These are phyloP conservation scores for Suhomyces xylopsoci DNA, from an alignment of 805 yeast genomes.

Conservation along the genomic window DNA sequence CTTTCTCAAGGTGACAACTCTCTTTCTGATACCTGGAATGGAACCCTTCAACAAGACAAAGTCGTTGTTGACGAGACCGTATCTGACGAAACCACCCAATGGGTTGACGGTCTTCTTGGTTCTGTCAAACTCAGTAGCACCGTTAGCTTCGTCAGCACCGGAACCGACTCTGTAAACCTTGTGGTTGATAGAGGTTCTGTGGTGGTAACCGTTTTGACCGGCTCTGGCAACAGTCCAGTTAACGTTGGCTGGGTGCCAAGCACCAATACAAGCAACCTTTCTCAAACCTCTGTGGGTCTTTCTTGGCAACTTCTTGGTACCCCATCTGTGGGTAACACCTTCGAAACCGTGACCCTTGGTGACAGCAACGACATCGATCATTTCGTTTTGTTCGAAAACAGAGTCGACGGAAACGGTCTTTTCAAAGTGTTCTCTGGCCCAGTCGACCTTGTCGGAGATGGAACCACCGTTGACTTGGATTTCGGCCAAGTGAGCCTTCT, in stretches of 20 bases:
- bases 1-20: conserved; percentile 98
- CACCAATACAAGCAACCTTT: conserved; percentile 99
- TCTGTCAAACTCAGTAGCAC: conserved; percentile 97
- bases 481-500: conserved; percentile 99
- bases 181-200: conserved; percentile 99
- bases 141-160: conserved; percentile 91
- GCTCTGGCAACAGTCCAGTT: conserved; percentile 99
- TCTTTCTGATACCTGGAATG: conserved; percentile 99
- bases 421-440: conserved; percentile 99
- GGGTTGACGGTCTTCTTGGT: conserved; percentile 99
- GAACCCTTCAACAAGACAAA: conserved; percentile 97
- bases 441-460: conserved; percentile 92
- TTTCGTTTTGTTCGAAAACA: conserved; percentile 98
- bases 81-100: conserved; percentile 99
- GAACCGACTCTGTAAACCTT: conserved; percentile 99
- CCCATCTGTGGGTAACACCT: conserved; percentile 99
- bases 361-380: conserved; percentile 97
- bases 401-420: conserved; percentile 94
- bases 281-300: conserved; percentile 99
- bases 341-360: conserved; percentile 99
- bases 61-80: conserved; percentile 98
- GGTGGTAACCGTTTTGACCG: conserved; percentile 99
- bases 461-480: conserved; percentile 99
- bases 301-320: conserved; percentile 99
- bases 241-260: conserved; percentile 99